phyloP scores from a whole-genome alignment of 169 alveolate species.

The Toxoplasma gondii region DNA sequence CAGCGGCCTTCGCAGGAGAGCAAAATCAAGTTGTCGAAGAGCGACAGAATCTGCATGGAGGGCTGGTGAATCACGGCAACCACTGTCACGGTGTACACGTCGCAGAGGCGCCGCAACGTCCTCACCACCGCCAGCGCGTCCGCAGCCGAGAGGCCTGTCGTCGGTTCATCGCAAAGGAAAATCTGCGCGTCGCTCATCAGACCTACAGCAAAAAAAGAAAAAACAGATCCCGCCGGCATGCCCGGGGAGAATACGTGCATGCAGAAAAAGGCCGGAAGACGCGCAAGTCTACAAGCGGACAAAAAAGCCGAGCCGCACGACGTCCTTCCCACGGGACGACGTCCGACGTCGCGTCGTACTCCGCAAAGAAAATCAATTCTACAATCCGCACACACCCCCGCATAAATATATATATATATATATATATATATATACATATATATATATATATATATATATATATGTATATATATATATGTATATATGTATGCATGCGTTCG shows the following conservation, averaged over 20 bases:
- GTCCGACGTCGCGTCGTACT: no score
- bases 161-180: conserved; percentile 85
- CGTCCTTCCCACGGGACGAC: no score
- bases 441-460: not conserved
- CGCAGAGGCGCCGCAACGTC: conserved; percentile 66
- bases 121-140: conserved; percentile 70
- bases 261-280: no score
- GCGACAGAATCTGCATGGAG: conserved; percentile 57
- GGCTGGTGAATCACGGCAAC: conserved; percentile 74
- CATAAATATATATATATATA: no score
- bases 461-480: not conserved
- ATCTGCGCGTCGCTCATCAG: conserved; percentile 72
- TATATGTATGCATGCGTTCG: not conserved
- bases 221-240: not conserved
- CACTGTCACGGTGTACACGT: conserved; percentile 64
- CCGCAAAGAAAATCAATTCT: no score
- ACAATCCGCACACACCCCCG: no score
- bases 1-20: conserved; percentile 78
- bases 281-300: no score
- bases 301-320: no score
- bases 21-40: conserved; percentile 76
- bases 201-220: not conserved
- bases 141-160: conserved; percentile 83
- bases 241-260: not conserved
- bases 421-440: conserved; percentile 6